Evolutionary conservation across 176 grass and related monocot species (phyloP).

Genomic region (Rhynchospora tenuis): DNA sequence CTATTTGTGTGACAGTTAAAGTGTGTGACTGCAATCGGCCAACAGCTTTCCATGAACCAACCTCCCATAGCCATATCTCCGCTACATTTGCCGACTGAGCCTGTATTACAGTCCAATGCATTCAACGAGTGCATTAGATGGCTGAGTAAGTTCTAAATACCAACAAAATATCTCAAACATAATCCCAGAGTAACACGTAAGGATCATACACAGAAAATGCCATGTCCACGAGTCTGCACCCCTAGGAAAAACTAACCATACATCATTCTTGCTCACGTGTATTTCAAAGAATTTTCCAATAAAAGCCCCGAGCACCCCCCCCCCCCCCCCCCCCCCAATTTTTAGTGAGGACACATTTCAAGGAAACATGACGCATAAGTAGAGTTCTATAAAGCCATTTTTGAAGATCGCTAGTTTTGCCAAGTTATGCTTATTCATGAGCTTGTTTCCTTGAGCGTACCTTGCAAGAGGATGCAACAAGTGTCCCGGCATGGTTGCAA

Average conservation of each 20-base stretch:
- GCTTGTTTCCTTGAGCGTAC: slow-evolving; percentile 23
- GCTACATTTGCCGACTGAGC: slow-evolving; percentile 71
- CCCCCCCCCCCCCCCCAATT: no score
- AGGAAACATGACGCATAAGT: background rate
- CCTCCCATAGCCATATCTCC: slow-evolving; percentile 90
- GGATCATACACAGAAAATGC: background rate
- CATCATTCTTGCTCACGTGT: background rate
- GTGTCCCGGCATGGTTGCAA: slow-evolving; percentile 68
- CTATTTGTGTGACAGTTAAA: slow-evolving; percentile 90
- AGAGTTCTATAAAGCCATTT: background rate
- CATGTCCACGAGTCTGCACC: background rate
- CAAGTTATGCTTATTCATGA: background rate
- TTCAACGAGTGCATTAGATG: background rate
- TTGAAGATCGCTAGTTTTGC: background rate
- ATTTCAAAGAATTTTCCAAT: background rate
- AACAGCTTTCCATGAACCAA: slow-evolving; percentile 93
- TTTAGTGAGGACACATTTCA: background rate
- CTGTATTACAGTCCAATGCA: slow-evolving; percentile 30
- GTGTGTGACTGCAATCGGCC: slow-evolving; percentile 78
- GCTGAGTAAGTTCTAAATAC: background rate
- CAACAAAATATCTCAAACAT: background rate
- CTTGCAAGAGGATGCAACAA: slow-evolving; percentile 97
- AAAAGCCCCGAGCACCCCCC: background rate
- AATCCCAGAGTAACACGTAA: background rate
- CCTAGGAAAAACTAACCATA: background rate